Conservation (phyloP, 1,284 basidiomycete genomes). For the Papiliotrema terrestris region DNA sequence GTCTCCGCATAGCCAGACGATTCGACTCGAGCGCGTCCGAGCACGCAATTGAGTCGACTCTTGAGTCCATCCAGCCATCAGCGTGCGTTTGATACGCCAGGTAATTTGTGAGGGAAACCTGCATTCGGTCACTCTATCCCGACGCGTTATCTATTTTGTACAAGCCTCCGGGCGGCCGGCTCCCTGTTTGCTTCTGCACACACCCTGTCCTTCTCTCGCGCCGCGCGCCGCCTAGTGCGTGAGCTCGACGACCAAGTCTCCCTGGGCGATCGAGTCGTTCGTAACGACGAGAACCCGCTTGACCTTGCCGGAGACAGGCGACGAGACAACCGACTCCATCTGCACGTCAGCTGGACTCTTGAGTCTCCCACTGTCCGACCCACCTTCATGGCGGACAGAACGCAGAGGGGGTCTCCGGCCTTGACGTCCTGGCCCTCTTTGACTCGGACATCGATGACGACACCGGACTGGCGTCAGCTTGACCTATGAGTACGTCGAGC, state of each 20-base stretch:
- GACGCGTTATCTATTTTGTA: too few species aligned
- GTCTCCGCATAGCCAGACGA: too few species aligned
- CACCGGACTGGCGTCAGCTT: slow-evolving; percentile 64
- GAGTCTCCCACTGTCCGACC: slow-evolving; percentile 20
- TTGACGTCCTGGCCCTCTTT: slow-evolving; percentile 96
- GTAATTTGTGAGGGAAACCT: too few species aligned
- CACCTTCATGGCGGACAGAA: slow-evolving; percentile 88
- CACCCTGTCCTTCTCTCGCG: too few species aligned
- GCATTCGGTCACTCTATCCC: too few species aligned
- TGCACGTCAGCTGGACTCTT: slow-evolving; percentile 36
- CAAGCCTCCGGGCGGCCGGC: too few species aligned
- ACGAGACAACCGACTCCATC: slow-evolving; percentile 96
- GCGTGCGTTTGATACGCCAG: too few species aligned
- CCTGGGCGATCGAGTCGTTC: slow-evolving; percentile 49
- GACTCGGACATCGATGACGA: slow-evolving; percentile 94
- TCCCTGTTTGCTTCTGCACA: too few species aligned
- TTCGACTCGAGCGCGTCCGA: too few species aligned
- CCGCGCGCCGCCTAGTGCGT: slow-evolving; percentile 24
- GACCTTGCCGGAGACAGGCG: slow-evolving; percentile 91
- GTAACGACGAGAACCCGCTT: slow-evolving; percentile 85
- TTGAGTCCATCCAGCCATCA: too few species aligned
- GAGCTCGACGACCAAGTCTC: slow-evolving; percentile 47
- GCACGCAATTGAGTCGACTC: too few species aligned
- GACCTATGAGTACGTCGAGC: neutral
- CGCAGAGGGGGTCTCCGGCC: slow-evolving; percentile 76